Conservation (phyloP, 225 moss, liverwort and hornwort species). For the Climacium dendroides region DNA sequence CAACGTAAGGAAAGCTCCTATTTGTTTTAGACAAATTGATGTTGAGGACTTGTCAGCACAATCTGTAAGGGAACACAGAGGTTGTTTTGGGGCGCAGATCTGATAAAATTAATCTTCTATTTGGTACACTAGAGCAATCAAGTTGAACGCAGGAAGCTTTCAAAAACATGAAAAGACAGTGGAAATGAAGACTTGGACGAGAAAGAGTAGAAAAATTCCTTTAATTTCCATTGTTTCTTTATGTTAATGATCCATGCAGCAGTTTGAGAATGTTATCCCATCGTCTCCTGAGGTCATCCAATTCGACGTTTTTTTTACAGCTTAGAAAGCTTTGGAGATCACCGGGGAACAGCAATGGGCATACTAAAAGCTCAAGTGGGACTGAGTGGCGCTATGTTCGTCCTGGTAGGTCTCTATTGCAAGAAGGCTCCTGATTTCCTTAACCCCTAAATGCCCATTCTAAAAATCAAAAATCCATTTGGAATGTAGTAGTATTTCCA, state of each 20-base stretch:
- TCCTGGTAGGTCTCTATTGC: slow-evolving; percentile 25
- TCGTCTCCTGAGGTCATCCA: background rate
- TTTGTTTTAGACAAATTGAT: background rate
- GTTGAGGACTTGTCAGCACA: background rate
- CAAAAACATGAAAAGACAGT: background rate
- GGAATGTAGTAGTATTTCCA: background rate
- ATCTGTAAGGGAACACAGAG: background rate
- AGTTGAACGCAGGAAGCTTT: background rate
- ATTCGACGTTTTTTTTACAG: slow-evolving; percentile 2
- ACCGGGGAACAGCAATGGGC: slow-evolving; percentile 52
- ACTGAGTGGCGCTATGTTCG: slow-evolving; percentile 55
- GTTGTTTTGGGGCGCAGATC: background rate
- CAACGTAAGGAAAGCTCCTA: slow-evolving; percentile 22
- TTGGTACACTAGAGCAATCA: background rate
- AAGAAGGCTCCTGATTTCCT: background rate
- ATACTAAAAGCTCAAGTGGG: slow-evolving; percentile 54
- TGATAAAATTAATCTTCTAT: background rate
- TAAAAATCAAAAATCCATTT: background rate
- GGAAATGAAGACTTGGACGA: background rate
- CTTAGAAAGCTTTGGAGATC: slow-evolving; percentile 45
- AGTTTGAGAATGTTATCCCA: background rate
- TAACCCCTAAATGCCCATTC: background rate
- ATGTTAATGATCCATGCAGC: background rate
- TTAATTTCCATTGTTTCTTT: background rate
- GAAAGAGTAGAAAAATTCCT: background rate